Evolutionary conservation across 1,284 basidiomycete genomes (phyloP).

Genomic region (Sporisorium graminicola): DNA sequence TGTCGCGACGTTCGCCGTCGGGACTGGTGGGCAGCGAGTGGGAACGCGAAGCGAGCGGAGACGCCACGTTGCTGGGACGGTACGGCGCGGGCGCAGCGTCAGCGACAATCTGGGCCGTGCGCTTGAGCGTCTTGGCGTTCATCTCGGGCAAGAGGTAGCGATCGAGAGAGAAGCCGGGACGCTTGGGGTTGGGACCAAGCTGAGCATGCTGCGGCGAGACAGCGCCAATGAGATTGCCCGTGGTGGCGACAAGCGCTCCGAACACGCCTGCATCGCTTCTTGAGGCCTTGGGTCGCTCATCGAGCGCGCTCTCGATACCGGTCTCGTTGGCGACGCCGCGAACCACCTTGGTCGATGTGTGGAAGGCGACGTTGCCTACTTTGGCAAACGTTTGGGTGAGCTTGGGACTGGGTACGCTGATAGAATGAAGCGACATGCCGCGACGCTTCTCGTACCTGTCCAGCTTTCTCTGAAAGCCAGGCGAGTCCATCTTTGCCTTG

Average conservation of each 20-base stretch:
- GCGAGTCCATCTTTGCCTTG: conserved; percentile 25
- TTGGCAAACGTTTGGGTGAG: conserved; percentile 50
- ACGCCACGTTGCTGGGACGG: conserved; percentile 37
- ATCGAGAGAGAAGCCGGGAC: conserved; percentile 78
- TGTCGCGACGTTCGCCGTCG: conserved; percentile 25
- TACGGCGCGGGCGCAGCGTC: conserved; percentile 59
- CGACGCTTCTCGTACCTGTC: conserved; percentile 40
- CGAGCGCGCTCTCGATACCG: conserved; percentile 60
- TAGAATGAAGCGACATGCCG: conserved; percentile 32
- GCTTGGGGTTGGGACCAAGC: conserved; percentile 78
- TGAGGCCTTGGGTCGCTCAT: conserved; percentile 74
- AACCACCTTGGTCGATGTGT: conserved; percentile 49
- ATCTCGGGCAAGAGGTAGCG: conserved; percentile 72
- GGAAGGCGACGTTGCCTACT: conserved; percentile 39
- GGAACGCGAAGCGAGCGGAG: conserved; percentile 39
- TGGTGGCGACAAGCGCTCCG: conserved; percentile 80
- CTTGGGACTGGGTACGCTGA: conserved; percentile 43
- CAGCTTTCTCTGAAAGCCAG: conserved; percentile 26
- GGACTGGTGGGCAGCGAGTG: conserved; percentile 52
- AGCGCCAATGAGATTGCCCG: conserved; percentile 74
- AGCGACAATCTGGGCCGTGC: conserved; percentile 67
- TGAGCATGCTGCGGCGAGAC: conserved; percentile 67
- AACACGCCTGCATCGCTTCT: conserved; percentile 78
- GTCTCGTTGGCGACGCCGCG: conserved; percentile 62
- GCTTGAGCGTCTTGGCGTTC: conserved; percentile 67